Evolutionary conservation across 2,329 filamentous ascomycete species (phyloP).

Genomic region (Fusarium pininemorale): DNA sequence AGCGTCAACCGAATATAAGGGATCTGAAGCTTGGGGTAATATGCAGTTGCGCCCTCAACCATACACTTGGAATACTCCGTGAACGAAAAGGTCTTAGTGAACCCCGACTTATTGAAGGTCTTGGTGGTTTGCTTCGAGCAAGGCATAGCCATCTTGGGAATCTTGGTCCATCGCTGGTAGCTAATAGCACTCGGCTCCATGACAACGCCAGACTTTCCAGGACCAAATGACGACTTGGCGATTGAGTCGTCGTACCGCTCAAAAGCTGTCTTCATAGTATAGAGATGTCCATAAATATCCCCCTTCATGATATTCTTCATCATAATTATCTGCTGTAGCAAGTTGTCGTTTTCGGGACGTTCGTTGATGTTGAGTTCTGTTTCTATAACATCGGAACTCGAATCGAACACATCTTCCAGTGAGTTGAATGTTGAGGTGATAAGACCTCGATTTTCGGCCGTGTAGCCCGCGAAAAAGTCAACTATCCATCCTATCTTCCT

Average conservation of each 20-base stretch:
- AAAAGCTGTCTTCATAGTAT: neutral
- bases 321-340: neutral
- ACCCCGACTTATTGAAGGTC: neutral
- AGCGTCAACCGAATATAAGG: neutral
- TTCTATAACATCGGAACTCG: neutral
- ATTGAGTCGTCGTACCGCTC: neutral
- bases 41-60: neutral
- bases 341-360: neutral
- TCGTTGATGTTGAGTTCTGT: neutral
- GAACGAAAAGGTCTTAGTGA: neutral
- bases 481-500: neutral
- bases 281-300: neutral
- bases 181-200: neutral
- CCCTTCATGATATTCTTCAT: neutral
- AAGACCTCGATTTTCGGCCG: neutral
- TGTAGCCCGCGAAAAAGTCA: neutral
- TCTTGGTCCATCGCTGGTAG: neutral
- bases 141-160: neutral
- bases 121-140: neutral
- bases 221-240: neutral
- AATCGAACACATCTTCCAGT: rapidly evolving
- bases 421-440: neutral
- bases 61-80: neutral
- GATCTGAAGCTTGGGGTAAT: neutral
- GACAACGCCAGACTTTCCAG: neutral